Conservation (phyloP, 176 grass and related monocot species). For the Aegilops longissima region DNA sequence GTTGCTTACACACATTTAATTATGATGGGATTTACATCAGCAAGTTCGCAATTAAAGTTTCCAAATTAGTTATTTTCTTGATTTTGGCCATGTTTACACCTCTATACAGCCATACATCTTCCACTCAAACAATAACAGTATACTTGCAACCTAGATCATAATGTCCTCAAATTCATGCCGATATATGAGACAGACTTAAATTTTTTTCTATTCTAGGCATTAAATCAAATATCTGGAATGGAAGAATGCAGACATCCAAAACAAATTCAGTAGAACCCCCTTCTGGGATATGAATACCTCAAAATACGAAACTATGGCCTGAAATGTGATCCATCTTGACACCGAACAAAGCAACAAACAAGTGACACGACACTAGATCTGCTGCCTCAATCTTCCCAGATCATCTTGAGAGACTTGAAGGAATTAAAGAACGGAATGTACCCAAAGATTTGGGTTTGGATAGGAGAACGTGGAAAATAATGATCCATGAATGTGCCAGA, state of each 20-base stretch:
- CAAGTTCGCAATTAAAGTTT: not conserved
- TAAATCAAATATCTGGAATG: not conserved
- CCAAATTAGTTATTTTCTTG: not conserved
- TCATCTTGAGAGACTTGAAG: not conserved
- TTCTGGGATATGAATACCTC: not conserved
- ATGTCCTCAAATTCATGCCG: not conserved
- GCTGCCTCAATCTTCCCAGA: not conserved
- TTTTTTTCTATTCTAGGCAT: not conserved
- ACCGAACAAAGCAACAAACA: not conserved
- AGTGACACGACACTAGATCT: not conserved
- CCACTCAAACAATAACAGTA: not conserved
- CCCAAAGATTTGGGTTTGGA: not conserved
- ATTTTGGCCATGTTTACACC: not conserved
- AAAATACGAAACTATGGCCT: not conserved
- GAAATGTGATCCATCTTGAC: conserved; percentile 11
- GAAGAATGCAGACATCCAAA: not conserved
- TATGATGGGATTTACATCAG: not conserved
- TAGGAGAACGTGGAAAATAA: not conserved
- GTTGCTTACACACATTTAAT: not conserved
- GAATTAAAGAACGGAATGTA: not conserved
- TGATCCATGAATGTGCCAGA: not conserved
- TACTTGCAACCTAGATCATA: not conserved
- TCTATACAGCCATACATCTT: not conserved
- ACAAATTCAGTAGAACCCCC: not conserved
- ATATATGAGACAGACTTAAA: not conserved